phyloP scores from a whole-genome alignment of 2,329 filamentous ascomycete genomes.

The Hypomyces rosellus region DNA sequence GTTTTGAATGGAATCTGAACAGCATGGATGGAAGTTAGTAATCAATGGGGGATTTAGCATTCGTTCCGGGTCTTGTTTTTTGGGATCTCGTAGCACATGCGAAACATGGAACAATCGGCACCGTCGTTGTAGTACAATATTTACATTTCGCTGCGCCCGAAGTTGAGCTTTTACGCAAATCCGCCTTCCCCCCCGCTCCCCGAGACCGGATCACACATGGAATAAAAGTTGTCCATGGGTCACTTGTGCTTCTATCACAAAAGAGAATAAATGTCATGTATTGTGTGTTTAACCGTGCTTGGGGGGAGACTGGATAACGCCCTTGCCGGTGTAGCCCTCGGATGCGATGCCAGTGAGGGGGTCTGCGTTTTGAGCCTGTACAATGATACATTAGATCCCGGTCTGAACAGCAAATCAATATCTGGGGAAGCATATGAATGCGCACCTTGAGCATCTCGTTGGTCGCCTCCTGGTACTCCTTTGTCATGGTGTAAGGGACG shows the following conservation, averaged over 20 bases:
- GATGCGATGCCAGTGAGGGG: constrained; percentile 79
- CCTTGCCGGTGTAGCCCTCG: constrained; percentile 70
- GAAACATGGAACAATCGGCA: constrained; percentile 25
- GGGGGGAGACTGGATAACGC: constrained; percentile 67
- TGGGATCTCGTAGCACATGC: neutral
- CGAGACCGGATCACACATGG: constrained; percentile 31
- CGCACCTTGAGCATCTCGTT: constrained; percentile 89
- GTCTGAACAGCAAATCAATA: neutral
- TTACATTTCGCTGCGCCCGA: constrained; percentile 29
- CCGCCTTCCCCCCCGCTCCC: constrained; percentile 24
- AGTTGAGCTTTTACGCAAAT: constrained; percentile 26
- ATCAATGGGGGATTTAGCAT: constrained; percentile 5
- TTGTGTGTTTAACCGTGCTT: constrained; percentile 38
- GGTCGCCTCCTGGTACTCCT: constrained; percentile 92
- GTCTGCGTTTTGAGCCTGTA: constrained; percentile 74
- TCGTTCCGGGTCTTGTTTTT: neutral
- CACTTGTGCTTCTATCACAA: constrained; percentile 30
- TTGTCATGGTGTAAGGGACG: constrained; percentile 80
- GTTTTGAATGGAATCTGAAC: neutral
- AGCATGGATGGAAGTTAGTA: too few species aligned
- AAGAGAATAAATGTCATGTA: constrained; percentile 23
- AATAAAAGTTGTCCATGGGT: constrained; percentile 20
- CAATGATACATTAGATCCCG: neutral
- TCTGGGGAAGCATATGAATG: neutral
- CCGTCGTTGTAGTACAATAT: constrained; percentile 39